Conservation (phyloP, 2,329 filamentous ascomycete genomes). For the Curvularia lunata region DNA sequence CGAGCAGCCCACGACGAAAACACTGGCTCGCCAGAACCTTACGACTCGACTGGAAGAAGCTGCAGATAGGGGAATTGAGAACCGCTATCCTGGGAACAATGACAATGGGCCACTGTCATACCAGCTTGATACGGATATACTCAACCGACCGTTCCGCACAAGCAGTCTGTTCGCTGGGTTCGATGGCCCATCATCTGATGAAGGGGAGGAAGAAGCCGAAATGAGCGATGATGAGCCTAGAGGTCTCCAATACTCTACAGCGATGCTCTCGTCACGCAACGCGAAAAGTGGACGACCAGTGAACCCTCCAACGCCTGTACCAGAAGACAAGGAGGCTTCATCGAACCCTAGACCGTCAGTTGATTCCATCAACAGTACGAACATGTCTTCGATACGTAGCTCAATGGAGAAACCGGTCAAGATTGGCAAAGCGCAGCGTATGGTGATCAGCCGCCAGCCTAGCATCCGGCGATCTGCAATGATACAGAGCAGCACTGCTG, state of each 20-base stretch:
- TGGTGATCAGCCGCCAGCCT: conserved; percentile 50
- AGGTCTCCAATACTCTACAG: conserved; percentile 49
- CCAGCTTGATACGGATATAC: conserved; percentile 63
- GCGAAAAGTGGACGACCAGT: conserved; percentile 56
- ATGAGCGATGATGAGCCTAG: conserved; percentile 68
- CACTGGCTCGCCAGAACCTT: conserved; percentile 40
- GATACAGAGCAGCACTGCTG: conserved; percentile 78
- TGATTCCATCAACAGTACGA: conserved; percentile 35
- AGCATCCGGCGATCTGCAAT: conserved; percentile 79
- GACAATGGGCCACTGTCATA: conserved; percentile 75
- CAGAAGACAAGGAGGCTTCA: conserved; percentile 50
- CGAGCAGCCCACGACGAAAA: conserved; percentile 23
- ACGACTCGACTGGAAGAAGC: conserved; percentile 38
- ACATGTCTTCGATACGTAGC: conserved; percentile 33
- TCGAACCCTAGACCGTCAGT: conserved; percentile 40
- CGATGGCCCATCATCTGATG: conserved; percentile 66
- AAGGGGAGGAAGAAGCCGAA: conserved; percentile 65
- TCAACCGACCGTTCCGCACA: conserved; percentile 72
- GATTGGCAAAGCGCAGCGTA: conserved; percentile 43
- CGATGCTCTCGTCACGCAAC: conserved; percentile 54
- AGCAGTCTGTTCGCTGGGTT: conserved; percentile 90
- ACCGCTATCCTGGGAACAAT: conserved; percentile 79
- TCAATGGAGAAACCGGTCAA: conserved; percentile 48
- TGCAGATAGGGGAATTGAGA: conserved; percentile 54
- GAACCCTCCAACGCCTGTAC: conserved; percentile 51